Base-by-base conservation (phyloP, 1,284 basidiomycete species). In the Taiwanofungus camphoratus region DNA sequence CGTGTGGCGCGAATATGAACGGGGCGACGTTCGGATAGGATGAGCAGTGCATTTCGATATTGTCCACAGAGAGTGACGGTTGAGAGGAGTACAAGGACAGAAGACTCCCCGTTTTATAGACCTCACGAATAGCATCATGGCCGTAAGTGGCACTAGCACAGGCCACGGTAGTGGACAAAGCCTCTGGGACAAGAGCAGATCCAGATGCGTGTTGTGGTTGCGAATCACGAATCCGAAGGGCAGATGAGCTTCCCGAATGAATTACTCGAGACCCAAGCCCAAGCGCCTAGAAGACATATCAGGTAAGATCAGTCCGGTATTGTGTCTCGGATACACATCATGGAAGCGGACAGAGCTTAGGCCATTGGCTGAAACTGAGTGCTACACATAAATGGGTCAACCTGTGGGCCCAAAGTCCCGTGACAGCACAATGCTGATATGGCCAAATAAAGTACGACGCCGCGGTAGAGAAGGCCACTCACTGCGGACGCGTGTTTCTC, bases 271-370 rank as follows among this genome's bases (percentile, higher is more conserved):
- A 41, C 41, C 42, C 36, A 39, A 20, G 36, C 36, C 30, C 37
- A 38, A 43, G 45, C 43, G 48, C 32, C 52, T 53, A 49, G 7
- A 11, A 15, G 27, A 23, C 37, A 23, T 31, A 53, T 51, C 45
- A 36, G 44, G 52, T 31, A 26, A 37, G 49, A 53, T 53, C 47
- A 53, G 48, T 41, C 52, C 52, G 42, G 36, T 8, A 24, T 20
- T 42, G 32, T 31, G 51, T 22, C 42, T 18, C 48, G 44, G 46
- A 41, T 43, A 23, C 26, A 21, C 16, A 41, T 16, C 19, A 35
- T 39, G 40, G 22, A 38, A 19, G 42, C 46, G 45, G 50, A 50
- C 39, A 47, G 39, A 36, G 43, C 41, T 38, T 36, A 44, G 9
- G 30, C 39, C 44, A 52, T 50, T 50, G 51, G 39, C 31, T 33